phyloP scores from a whole-genome alignment of 306 rosid species.

The Cucurbita pepo region DNA sequence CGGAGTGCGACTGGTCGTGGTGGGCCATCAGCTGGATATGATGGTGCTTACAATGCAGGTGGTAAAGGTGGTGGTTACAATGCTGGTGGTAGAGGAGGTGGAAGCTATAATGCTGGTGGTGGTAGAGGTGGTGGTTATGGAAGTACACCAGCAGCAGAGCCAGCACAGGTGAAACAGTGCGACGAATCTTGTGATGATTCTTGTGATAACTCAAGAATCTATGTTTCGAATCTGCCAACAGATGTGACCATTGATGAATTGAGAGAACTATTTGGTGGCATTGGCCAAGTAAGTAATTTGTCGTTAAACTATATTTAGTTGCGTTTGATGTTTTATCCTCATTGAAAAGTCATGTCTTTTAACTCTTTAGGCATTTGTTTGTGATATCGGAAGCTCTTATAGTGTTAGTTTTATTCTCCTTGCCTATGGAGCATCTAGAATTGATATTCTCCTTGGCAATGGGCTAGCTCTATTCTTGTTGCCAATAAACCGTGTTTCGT shows the following conservation, averaged over 20 bases:
- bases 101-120: constrained; percentile 32
- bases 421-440: background rate
- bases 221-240: constrained; percentile 84
- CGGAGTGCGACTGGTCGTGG: constrained; percentile 47
- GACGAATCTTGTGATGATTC: constrained; percentile 71
- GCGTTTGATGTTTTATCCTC: background rate
- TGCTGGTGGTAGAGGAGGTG: constrained; percentile 12
- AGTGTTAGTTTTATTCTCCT: background rate
- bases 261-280: constrained; percentile 90
- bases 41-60: constrained; percentile 33
- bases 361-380: background rate
- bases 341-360: background rate
- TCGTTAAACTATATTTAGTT: constrained; percentile 11
- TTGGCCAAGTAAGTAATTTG: constrained; percentile 73
- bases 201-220: constrained; percentile 95
- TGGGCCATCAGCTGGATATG: constrained; percentile 43
- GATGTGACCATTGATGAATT: constrained; percentile 86
- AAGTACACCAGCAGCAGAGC: constrained; percentile 48
- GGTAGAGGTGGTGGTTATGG: constrained; percentile 56
- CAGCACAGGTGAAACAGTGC: constrained; percentile 80
- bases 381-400: background rate
- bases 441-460: background rate
- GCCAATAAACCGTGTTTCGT: background rate
- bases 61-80: constrained; percentile 37
- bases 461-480: background rate